phyloP scores from a whole-genome alignment of 202 grass and related monocot species.

The Panicum virgatum region DNA sequence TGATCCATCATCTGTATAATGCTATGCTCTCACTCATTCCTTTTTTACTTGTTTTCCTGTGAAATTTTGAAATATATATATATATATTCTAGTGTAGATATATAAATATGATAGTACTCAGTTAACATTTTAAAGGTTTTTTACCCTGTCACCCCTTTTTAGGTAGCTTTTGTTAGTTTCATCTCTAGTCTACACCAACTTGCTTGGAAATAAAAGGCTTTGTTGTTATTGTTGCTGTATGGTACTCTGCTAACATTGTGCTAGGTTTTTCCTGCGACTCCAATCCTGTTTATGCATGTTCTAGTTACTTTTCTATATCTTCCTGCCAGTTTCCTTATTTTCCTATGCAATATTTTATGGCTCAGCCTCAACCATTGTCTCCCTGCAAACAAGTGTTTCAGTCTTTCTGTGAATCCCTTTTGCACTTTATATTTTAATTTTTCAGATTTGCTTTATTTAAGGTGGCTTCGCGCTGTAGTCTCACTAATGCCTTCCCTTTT shows the following conservation, averaged over 20 bases:
- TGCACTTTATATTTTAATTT: not conserved
- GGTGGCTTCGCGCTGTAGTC: not conserved
- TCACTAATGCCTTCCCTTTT: slow-evolving; percentile 22
- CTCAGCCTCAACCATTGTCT: not conserved
- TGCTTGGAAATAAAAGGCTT: not conserved
- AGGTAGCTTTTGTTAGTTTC: not conserved
- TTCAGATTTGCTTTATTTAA: slow-evolving; percentile 9
- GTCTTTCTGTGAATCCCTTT: not conserved
- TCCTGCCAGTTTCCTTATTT: slow-evolving; percentile 1
- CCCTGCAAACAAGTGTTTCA: not conserved
- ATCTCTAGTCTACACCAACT: too few relatives aligned
- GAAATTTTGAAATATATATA: not conserved
- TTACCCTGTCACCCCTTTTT: too few relatives aligned
- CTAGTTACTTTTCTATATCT: not conserved
- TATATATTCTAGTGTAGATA: slow-evolving; percentile 3
- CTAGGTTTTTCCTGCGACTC: not conserved
- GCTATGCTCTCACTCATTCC: not conserved
- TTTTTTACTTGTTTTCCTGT: not conserved
- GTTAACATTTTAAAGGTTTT: not conserved
- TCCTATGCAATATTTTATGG: not conserved
- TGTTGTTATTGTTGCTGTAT: not conserved
- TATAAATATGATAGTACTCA: not conserved
- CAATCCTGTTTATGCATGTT: not conserved
- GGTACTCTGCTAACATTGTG: not conserved
- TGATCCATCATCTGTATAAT: not conserved